Base-by-base conservation (phyloP, 2,329 filamentous ascomycete species). In the Sarocladium kiliense region DNA sequence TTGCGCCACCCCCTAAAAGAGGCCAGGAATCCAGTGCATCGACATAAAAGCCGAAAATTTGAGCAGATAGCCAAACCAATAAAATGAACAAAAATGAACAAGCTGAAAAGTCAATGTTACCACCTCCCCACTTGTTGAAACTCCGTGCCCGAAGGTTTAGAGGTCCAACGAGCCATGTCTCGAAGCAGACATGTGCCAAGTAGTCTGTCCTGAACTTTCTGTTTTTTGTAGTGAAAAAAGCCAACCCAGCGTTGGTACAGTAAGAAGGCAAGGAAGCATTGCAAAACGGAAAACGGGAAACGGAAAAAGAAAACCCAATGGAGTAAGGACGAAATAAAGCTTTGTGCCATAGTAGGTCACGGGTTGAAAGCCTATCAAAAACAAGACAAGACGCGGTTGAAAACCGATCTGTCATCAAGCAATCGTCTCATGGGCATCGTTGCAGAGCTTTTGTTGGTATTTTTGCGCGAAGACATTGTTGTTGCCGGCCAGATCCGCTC, bases 41-140 rank as follows among this genome's bases (percentile, higher is more conserved):
- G 25, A 19, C 25, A 5, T 49, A 11, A 21, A 34, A 36, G 26
- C n/a, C 27, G 21, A 51, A 23, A 34, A 34, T 7, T 7, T n/a
- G 18, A 34, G 27, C 47, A 51, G 47, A 51, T 51, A 36, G 47
- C 47, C 47, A 51, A 34, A 51, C 47, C 44, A 49, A 27, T 21
- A 49, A 3, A 10, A 49, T n/a, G 18, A 49, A 32, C 7, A 16
- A 27, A 32, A 27, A 27, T 5, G 11, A 18, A 49, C 27, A 49
- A 49, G 11, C n/a, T 30, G 18, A 27, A 49, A 32, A n/a, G 6
- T 30, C 7, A 27, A 49, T 3, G n/a, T n/a, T 10, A 30, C 26
- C 23, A 19, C 16, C 44, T 11, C 5, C 14, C n/a, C 36, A n/a
- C 36, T 9, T 39, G 36, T 5, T n/a, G 36, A 12, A 32, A 32